A percentile compares a stretch with the other conserved stretches of the same genome.
These are phyloP conservation scores for Suillus luteus DNA, from an alignment of 768 basidiomycete genomes.

Conservation along the genomic window DNA sequence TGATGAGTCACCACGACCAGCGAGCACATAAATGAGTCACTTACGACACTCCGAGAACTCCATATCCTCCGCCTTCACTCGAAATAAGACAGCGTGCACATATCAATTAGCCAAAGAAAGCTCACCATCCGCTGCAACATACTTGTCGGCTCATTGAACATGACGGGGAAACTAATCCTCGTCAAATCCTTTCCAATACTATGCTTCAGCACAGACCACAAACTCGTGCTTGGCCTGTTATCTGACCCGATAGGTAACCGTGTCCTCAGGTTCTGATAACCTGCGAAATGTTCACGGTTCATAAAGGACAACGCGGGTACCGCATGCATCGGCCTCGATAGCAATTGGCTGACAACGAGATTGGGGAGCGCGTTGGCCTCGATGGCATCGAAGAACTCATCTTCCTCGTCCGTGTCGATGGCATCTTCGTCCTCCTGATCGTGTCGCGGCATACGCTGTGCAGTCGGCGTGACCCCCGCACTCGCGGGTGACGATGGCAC, in stretches of 20 bases:
- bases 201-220: conserved; percentile 94
- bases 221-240: conserved; percentile 83
- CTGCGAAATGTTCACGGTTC: conserved; percentile 54
- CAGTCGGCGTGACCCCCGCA: conserved; percentile 24
- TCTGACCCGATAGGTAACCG: conserved; percentile 66
- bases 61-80: conserved; percentile 84
- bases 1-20: conserved; percentile 13
- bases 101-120: conserved; percentile 10
- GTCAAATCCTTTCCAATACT: conserved; percentile 97
- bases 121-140: conserved; percentile 94
- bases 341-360: conserved; percentile 64
- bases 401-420: conserved; percentile 75
- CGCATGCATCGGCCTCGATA: conserved; percentile 49
- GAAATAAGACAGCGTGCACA: conserved; percentile 9
- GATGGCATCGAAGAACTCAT: conserved; percentile 98
- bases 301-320: conserved; percentile 38
- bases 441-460: conserved; percentile 22
- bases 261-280: conserved; percentile 65
- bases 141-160: conserved; percentile 91
- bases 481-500: conserved; percentile 7
- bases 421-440: conserved; percentile 36
- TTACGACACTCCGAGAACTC: conserved; percentile 91
- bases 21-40: conserved; percentile 32
- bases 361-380: conserved; percentile 80
- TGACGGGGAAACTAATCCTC: conserved; percentile 93